These are phyloP conservation scores for Aspergillus fischeri DNA, from an alignment of 2,329 filamentous ascomycete species.

Conservation along the genomic window DNA sequence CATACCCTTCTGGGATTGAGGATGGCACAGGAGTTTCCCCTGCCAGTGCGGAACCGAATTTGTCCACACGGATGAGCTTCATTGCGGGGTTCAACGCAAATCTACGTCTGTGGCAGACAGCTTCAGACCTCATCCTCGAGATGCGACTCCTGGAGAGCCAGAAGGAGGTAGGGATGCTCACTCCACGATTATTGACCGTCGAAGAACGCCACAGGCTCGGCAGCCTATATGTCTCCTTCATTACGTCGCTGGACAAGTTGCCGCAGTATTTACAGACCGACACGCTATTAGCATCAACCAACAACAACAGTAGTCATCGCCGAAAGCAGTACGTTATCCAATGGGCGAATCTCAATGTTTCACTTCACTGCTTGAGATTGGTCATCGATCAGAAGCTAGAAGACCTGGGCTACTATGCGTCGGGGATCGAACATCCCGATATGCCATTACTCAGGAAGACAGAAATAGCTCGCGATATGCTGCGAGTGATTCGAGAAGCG, in stretches of 20 bases:
- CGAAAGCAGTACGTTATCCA: constrained; percentile 32
- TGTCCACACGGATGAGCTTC: constrained; percentile 21
- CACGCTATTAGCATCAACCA: constrained; percentile 3
- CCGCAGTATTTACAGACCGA: constrained; percentile 33
- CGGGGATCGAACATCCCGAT: constrained; percentile 7
- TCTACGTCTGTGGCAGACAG: constrained; percentile 40
- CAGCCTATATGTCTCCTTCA: constrained; percentile 37
- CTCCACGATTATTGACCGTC: constrained; percentile 3
- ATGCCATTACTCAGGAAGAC: constrained; percentile 30
- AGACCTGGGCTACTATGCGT: constrained; percentile 12
- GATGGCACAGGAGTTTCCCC: constrained; percentile 18
- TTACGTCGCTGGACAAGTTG: constrained; percentile 40
- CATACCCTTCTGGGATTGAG: constrained; percentile 18
- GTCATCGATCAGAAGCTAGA: constrained; percentile 31
- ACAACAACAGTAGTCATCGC: constrained; percentile 3
- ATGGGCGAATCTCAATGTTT: constrained; percentile 37
- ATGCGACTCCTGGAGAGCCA: constrained; percentile 19
- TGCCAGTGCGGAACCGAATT: constrained; percentile 5
- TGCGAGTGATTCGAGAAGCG: constrained; percentile 38
- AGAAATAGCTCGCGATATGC: constrained; percentile 44
- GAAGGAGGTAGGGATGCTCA: constrained; percentile 1
- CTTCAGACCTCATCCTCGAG: constrained; percentile 39
- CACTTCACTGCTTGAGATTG: constrained; percentile 38
- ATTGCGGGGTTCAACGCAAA: constrained; percentile 44
- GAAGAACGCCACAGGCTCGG: constrained; percentile 33